These are phyloP conservation scores for Cercospora zeae-maydis DNA, from an alignment of 2,329 filamentous ascomycete species.

Conservation along the genomic window DNA sequence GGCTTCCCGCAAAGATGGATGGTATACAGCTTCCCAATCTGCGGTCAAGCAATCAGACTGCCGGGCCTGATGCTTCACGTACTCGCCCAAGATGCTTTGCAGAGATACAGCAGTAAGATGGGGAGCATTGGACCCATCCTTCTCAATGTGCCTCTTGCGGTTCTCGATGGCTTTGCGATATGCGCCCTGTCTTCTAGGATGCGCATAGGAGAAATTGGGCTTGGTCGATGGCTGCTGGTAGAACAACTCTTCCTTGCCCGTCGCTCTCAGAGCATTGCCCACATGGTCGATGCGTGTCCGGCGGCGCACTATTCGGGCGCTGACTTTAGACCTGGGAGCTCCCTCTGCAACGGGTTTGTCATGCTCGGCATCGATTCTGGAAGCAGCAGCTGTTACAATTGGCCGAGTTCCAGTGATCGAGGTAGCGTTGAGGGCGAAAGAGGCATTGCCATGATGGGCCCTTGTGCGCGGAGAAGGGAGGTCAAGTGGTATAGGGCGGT, in stretches of 20 bases:
- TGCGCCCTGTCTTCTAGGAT: neutral
- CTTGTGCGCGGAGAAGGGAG: neutral
- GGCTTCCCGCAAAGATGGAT: conserved; percentile 10
- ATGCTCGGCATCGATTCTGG: neutral
- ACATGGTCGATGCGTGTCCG: conserved; percentile 13
- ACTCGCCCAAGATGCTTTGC: conserved; percentile 6
- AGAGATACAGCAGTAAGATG: neutral
- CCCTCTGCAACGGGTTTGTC: neutral
- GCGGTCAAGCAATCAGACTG: conserved; percentile 12
- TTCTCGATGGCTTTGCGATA: neutral
- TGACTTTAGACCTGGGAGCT: neutral
- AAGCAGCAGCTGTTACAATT: neutral
- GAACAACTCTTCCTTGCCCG: neutral
- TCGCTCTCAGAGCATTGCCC: conserved; percentile 1
- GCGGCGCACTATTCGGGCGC: conserved; percentile 3
- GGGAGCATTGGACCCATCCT: neutral
- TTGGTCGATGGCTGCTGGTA: neutral
- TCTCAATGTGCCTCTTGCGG: neutral
- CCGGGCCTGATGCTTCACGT: conserved; percentile 6
- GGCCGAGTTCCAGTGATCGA: neutral
- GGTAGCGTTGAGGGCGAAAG: neutral
- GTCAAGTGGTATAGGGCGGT: neutral
- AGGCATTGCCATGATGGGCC: conserved; percentile 2
- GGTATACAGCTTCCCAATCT: conserved; percentile 16
- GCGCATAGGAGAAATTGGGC: conserved; percentile 3